Base-by-base conservation (phyloP, 164 flowering plant species). In the Magnolia kwangsiensis region DNA sequence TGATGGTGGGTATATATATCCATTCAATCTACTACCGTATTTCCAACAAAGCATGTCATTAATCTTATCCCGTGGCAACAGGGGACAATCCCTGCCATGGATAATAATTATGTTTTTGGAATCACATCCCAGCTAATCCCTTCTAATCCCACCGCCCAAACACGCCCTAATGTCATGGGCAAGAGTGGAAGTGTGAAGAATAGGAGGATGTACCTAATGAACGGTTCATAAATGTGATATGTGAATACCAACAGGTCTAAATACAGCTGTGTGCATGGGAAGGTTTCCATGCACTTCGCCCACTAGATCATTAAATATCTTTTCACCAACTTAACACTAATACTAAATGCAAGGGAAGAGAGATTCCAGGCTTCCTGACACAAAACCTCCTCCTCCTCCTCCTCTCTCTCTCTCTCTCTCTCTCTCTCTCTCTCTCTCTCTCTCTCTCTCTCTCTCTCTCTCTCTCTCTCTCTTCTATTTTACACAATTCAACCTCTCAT, bases 401-500 rank as follows among this genome's bases (percentile, higher is more conserved):
- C n/a, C n/a, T n/a, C n/a, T n/a, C n/a, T n/a, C n/a, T n/a, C n/a
- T n/a, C n/a, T n/a, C n/a, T n/a, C n/a, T n/a, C n/a, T n/a, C n/a
- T n/a, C n/a, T n/a, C n/a, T n/a, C n/a, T 76, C 71, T 50, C 51
- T 50, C 55, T 59, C 70, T 66, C 13, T 72, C 21, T 64, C 45
- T 69, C 31, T 27, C 58, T 49, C 65, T 27, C 24, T 27, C 37
- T 69, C 63, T 59, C 16, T 59, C 18, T 58, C 71, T 65, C 67
- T 59, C 65, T 27, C 29, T 27, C 29, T 27, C 27, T 24, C 27
- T 27, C 29, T 27, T 27, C 29, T 27, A 27, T 27, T 59, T 72
- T 55, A 61, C 75, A 51, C 75, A 72, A 72, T 59, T 58, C 75
- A 72, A 72, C 75, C 69, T 71, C 59, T 37, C 50, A 70, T 61